A percentile compares a stretch with the other conserved stretches of the same genome.
These are phyloP conservation scores for Insectozyma bohioensis DNA, from an alignment of 1,139 yeast species.

Conservation along the genomic window DNA sequence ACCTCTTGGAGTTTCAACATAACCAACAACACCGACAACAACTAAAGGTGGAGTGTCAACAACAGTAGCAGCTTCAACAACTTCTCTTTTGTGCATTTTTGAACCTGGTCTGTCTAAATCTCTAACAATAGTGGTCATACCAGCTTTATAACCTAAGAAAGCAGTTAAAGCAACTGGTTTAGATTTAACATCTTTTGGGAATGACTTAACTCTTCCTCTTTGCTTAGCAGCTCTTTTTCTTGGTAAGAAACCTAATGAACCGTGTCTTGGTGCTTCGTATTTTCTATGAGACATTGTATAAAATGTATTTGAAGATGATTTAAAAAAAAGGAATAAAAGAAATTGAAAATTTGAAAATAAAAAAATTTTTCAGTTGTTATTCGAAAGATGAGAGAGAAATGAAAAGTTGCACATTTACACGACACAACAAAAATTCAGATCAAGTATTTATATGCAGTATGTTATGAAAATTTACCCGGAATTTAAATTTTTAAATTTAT, in stretches of 20 bases:
- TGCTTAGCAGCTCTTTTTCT: slow-evolving; percentile 99
- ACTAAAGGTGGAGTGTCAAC: slow-evolving; percentile 99
- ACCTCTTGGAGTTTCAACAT: slow-evolving; percentile 99
- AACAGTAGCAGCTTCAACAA: slow-evolving; percentile 98
- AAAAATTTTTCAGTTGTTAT: slow-evolving; percentile 8
- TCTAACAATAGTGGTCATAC: slow-evolving; percentile 99
- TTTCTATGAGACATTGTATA: slow-evolving; percentile 95
- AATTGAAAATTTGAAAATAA: slow-evolving; percentile 7
- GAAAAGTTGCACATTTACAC: slow-evolving; percentile 7
- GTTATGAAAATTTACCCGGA: slow-evolving; percentile 9
- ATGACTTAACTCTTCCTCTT: slow-evolving; percentile 98
- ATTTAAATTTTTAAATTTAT: not conserved
- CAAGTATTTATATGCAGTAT: slow-evolving; percentile 7
- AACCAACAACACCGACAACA: slow-evolving; percentile 99
- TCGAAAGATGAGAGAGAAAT: slow-evolving; percentile 4
- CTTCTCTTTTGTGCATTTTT: slow-evolving; percentile 99
- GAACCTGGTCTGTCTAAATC: slow-evolving; percentile 99
- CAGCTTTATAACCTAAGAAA: slow-evolving; percentile 99
- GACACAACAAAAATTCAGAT: not conserved
- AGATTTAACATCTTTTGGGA: slow-evolving; percentile 98
- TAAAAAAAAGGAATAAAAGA: slow-evolving; percentile 23
- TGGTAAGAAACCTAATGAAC: slow-evolving; percentile 99
- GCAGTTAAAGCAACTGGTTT: slow-evolving; percentile 99
- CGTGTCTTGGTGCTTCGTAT: slow-evolving; percentile 99
- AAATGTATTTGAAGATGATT: slow-evolving; percentile 21